phyloP scores from a whole-genome alignment of 306 rosid genomes.

The Mucuna pruriens region DNA sequence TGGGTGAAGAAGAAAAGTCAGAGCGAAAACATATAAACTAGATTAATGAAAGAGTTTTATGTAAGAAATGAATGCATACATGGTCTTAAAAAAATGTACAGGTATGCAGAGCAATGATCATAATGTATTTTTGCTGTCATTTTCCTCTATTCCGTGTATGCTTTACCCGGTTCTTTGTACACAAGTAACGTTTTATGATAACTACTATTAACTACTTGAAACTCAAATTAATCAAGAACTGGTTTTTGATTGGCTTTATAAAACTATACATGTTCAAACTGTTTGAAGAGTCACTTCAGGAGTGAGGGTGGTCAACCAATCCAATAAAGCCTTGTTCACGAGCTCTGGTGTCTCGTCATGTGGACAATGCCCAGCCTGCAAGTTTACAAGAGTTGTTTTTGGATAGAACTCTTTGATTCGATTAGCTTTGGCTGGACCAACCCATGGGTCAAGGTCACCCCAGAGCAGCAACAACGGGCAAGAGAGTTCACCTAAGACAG shows the following conservation, averaged over 20 bases:
- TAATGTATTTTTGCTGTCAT: background rate
- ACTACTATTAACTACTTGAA: background rate
- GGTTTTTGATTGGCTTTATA: conserved; percentile 1
- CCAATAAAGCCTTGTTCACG: conserved; percentile 77
- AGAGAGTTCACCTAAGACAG: conserved; percentile 65
- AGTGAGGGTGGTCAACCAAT: conserved; percentile 66
- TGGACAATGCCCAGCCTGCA: conserved; percentile 96
- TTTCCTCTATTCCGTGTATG: background rate
- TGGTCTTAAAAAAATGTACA: background rate
- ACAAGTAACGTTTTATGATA: conserved; percentile 11
- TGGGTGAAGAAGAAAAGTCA: background rate
- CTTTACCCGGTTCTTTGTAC: background rate
- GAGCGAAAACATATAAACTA: background rate
- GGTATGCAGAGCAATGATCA: conserved; percentile 13
- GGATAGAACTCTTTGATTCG: conserved; percentile 82
- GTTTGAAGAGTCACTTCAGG: conserved; percentile 58
- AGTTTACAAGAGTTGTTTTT: conserved; percentile 68
- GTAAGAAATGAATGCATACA: background rate
- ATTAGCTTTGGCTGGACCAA: conserved; percentile 86
- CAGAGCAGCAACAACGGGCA: conserved; percentile 88
- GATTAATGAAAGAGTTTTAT: conserved; percentile 8
- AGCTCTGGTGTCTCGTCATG: conserved; percentile 88
- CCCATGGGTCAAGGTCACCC: conserved; percentile 99
- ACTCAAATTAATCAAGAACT: conserved; percentile 15
- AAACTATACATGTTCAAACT: conserved; percentile 40